Evolutionary conservation across 2,329 filamentous ascomycete species (phyloP), one percentile per base, ranked within the genome.

Genomic region (Xylaria multiplex): DNA sequence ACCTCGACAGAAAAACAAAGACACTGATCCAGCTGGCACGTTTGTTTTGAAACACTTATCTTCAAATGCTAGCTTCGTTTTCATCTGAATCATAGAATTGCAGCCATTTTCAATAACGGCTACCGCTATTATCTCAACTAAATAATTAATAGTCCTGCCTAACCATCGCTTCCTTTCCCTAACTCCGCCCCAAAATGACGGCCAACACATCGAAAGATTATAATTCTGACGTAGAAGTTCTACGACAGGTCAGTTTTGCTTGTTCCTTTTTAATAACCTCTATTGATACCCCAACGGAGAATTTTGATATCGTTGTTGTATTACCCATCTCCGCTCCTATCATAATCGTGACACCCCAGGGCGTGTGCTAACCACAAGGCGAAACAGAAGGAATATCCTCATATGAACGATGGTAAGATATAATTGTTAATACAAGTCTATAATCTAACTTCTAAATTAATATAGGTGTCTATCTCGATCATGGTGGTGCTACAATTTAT

Each of bases 401-500:
- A 82, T 63, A 82, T 82, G 80, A 79, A 72, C 61, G 69, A 78
- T 69, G 79, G 80, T 81, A 69, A 66, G 42, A 72, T 64, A 59
- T n/a, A 5, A 42, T 30, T 8, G 24, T 48, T 7, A 59, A 24
- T 9, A 1, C 30, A 37, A 42, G 9, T 49, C 7, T 62, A 19
- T 35, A 40, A 52, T 37, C 14, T 24, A 32, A 7, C 45, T 50
- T 64, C 66, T 59, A 69, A 72, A 52, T 22, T 32, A 35, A 54
- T 57, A 19, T 62, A 77, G 81, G 81, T 45, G 74, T 82, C 55
- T 88, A 88, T 72, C 82, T 89, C 27, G 86, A 89, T 71, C 86
- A 89, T 75, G 84, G 84, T 49, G 85, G 84, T 32, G 79, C 84
- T 42, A 87, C 85, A 40, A 82, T 88, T 46, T 88, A 88, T 71